phyloP scores from a whole-genome alignment of 768 basidiomycete genomes.

The Xanthoconium purpureum region DNA sequence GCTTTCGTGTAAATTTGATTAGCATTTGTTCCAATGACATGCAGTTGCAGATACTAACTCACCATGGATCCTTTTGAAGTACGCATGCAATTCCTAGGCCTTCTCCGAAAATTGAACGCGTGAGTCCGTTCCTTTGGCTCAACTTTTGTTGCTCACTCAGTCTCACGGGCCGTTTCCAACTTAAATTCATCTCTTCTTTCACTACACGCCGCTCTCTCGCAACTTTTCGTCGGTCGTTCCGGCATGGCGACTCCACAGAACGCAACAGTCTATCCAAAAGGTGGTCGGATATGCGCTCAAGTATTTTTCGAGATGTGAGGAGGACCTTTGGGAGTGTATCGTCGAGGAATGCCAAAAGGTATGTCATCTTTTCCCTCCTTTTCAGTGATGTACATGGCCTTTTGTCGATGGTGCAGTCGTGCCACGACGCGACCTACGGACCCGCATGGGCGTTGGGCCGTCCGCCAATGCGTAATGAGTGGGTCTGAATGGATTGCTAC shows the following conservation, averaged over 20 bases:
- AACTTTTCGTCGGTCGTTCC: neutral
- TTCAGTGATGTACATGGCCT: no score
- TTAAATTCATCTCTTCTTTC: no score
- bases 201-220: neutral
- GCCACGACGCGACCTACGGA: no score
- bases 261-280: conserved; percentile 86
- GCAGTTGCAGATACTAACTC: neutral
- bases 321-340: conserved; percentile 93
- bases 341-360: conserved; percentile 91
- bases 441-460: no score
- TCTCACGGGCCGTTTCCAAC: no score
- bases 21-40: no score
- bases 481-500: no score
- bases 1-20: no score
- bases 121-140: conserved; percentile 25
- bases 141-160: no score
- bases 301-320: conserved; percentile 79
- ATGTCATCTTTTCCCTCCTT: neutral
- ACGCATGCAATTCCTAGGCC: conserved; percentile 66
- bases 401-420: no score
- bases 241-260: conserved; percentile 38
- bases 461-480: no score
- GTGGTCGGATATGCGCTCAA: conserved; percentile 84
- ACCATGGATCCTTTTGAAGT: conserved; percentile 62
- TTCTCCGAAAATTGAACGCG: conserved; percentile 65